Percentiles rank a stretch among this genome's conserved stretches.
Evolutionary conservation across 2,329 filamentous ascomycete species (phyloP).

Genomic region (Cladosporium sp.): DNA sequence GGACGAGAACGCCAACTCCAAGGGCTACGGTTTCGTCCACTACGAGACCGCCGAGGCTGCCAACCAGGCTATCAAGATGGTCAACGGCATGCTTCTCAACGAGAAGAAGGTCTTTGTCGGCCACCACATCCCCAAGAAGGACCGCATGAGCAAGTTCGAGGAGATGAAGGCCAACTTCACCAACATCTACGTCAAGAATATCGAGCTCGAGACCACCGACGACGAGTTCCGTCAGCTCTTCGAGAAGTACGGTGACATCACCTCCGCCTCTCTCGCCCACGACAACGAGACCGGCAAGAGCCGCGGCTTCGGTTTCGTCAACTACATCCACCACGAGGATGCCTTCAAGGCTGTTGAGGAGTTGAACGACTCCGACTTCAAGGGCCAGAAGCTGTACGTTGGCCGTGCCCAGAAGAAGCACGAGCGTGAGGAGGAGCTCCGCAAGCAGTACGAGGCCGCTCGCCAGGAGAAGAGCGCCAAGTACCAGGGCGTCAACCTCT

Average conservation of each 20-base stretch:
- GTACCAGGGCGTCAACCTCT: conserved; percentile 98
- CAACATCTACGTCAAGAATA: conserved; percentile 99
- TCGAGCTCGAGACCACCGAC: conserved; percentile 76
- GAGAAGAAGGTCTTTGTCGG: conserved; percentile 99
- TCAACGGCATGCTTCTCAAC: conserved; percentile 99
- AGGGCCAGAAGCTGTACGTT: conserved; percentile 93
- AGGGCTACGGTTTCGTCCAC: conserved; percentile 98
- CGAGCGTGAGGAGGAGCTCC: conserved; percentile 97
- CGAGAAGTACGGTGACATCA: conserved; percentile 88
- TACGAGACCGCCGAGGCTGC: conserved; percentile 99
- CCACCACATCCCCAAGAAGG: conserved; percentile 99
- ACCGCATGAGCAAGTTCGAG: conserved; percentile 99
- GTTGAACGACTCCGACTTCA: conserved; percentile 87
- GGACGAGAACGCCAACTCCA: conserved; percentile 94
- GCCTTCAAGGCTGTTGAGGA: conserved; percentile 83
- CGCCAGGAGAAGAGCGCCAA: conserved; percentile 98
- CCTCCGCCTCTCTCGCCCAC: conserved; percentile 88
- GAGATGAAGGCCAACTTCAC: conserved; percentile 99
- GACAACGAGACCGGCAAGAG: conserved; percentile 90
- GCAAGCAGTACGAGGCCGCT: conserved; percentile 96
- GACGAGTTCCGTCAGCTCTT: conserved; percentile 94
- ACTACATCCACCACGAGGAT: conserved; percentile 86
- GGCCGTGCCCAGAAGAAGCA: conserved; percentile 99
- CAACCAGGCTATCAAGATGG: conserved; percentile 95
- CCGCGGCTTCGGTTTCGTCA: conserved; percentile 91